phyloP scores from a whole-genome alignment of 2,329 filamentous ascomycete species.

The Penicillium crustosum region DNA sequence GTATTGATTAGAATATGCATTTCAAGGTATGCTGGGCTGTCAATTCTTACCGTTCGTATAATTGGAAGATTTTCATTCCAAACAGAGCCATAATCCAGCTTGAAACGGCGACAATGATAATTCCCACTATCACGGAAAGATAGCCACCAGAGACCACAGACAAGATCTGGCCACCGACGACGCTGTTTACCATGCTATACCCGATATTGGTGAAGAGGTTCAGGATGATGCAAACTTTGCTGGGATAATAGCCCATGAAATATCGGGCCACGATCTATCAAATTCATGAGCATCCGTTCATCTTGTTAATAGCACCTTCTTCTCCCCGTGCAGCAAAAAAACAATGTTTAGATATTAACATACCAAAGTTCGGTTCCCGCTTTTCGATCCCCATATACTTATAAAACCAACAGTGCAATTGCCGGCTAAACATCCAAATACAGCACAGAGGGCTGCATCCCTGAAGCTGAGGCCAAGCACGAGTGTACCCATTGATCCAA shows the following conservation, averaged over 20 bases:
- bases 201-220: constrained; percentile 47
- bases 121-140: constrained; percentile 42
- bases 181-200: constrained; percentile 45
- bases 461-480: constrained; percentile 41
- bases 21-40: not conserved
- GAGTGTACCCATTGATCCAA: constrained; percentile 45
- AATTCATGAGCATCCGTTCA: constrained; percentile 11
- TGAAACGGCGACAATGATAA: constrained; percentile 38
- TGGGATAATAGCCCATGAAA: constrained; percentile 47
- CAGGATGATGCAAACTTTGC: constrained; percentile 41
- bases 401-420: constrained; percentile 41
- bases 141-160: constrained; percentile 41
- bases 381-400: constrained; percentile 43
- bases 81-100: constrained; percentile 41
- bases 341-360: not conserved
- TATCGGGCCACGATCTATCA: constrained; percentile 42
- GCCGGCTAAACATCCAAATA: constrained; percentile 41
- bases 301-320: not conserved
- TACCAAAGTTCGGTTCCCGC: constrained; percentile 47
- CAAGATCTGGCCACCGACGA: constrained; percentile 47
- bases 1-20: not conserved
- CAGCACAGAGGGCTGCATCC: constrained; percentile 41
- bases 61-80: constrained; percentile 45
- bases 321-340: not conserved
- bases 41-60: constrained; percentile 42